Evolutionary conservation across 345 rosid genomes (phyloP).

Genomic region (Syzygium grande): DNA sequence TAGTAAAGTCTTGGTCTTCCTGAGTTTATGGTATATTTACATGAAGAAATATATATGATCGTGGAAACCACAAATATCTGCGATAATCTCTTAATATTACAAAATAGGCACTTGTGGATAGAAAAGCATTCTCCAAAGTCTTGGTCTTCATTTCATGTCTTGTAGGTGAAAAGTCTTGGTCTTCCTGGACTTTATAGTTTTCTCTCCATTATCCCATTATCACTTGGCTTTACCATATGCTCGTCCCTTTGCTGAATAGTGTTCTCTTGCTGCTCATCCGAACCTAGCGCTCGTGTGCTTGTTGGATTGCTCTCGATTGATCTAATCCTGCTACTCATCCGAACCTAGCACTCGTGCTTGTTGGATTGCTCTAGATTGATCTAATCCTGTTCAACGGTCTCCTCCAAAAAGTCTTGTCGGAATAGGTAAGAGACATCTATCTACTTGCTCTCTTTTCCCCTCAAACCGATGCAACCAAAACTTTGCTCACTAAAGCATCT

Average conservation of each 20-base stretch:
- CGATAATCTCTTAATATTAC: too few species aligned
- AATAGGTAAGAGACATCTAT: background rate
- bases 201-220: background rate
- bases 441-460: background rate
- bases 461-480: background rate
- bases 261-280: background rate
- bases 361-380: too few species aligned
- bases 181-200: background rate
- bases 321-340: too few species aligned
- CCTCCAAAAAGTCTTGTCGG: background rate
- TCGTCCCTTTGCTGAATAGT: background rate
- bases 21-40: background rate
- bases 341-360: too few species aligned
- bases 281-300: background rate
- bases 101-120: background rate
- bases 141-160: fast-evolving
- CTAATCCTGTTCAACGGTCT: background rate
- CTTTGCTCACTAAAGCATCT: too few species aligned
- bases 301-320: background rate
- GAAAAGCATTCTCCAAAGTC: background rate
- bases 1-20: background rate
- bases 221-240: background rate
- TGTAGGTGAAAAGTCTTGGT: background rate
- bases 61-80: fast-evolving
- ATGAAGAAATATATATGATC: background rate